Percentiles rank a stretch among this genome's conserved stretches.
These are phyloP conservation scores for Ilex aquifolium DNA, from an alignment of 257 asterid genomes.

Conservation along the genomic window DNA sequence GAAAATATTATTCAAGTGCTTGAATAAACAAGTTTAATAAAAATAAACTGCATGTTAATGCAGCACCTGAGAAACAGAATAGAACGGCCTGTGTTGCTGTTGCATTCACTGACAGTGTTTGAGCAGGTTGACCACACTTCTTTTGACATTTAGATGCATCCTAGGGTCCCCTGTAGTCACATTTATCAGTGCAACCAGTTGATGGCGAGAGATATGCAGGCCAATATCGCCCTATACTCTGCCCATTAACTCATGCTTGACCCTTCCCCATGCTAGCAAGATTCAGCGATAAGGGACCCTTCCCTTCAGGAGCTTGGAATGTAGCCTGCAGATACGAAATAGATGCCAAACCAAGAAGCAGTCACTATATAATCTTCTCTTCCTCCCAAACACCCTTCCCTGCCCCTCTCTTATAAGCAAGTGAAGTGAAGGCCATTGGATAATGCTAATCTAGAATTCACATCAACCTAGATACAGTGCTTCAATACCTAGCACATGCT, in stretches of 20 bases:
- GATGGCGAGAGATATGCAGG: conserved; percentile 65
- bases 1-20: too few relatives aligned
- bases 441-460: too few relatives aligned
- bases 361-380: background rate
- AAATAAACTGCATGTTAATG: background rate
- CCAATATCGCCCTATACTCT: conserved; percentile 69
- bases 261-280: conserved; percentile 80
- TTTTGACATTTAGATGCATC: conserved; percentile 57
- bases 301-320: conserved; percentile 58
- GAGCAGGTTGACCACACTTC: conserved; percentile 82
- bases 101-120: conserved; percentile 42
- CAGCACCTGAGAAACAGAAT: background rate
- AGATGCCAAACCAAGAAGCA: conserved; percentile 9
- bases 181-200: conserved; percentile 54
- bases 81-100: background rate
- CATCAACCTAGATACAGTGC: too few relatives aligned
- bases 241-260: conserved; percentile 70
- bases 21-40: too few relatives aligned
- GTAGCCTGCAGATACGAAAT: conserved; percentile 30
- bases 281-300: conserved; percentile 48
- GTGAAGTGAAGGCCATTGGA: too few relatives aligned
- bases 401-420: too few relatives aligned
- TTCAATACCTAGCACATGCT: too few relatives aligned
- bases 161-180: conserved; percentile 74
- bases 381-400: background rate